Conservation (phyloP, 2,329 filamentous ascomycete genomes). For the Pseudohalonectria lignicola region DNA sequence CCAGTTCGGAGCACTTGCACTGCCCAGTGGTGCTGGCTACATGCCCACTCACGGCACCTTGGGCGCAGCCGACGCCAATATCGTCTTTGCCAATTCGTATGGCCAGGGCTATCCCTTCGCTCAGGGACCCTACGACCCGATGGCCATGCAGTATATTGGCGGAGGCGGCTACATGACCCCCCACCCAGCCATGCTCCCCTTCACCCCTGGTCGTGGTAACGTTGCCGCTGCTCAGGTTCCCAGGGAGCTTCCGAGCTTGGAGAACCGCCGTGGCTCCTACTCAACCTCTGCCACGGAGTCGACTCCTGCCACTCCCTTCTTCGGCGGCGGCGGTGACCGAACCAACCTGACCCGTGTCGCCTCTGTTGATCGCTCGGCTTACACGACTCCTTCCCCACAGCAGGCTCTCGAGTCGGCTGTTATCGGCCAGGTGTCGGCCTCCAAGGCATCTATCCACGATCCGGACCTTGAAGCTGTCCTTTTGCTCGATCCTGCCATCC, state of each 20-base stretch:
- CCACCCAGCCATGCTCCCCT: constrained; percentile 27
- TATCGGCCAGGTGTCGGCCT: constrained; percentile 3
- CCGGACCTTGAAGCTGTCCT: constrained; percentile 53
- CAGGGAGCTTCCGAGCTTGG: constrained; percentile 47
- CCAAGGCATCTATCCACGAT: constrained; percentile 30
- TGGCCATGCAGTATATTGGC: constrained; percentile 10
- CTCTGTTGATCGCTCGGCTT: constrained; percentile 49
- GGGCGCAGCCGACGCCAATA: constrained; percentile 16
- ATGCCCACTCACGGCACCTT: constrained; percentile 13
- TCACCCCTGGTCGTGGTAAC: constrained; percentile 36
- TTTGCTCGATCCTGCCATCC: constrained; percentile 70
- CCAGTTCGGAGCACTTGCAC: constrained; percentile 16
- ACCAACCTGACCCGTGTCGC: constrained; percentile 50
- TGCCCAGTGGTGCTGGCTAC: constrained; percentile 11
- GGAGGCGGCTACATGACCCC: constrained; percentile 8
- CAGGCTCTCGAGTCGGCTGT: constrained; percentile 9
- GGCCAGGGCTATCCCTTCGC: constrained; percentile 12
- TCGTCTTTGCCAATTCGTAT: constrained; percentile 13
- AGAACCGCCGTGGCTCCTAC: constrained; percentile 57
- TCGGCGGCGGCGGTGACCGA: constrained; percentile 44
- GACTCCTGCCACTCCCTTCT: constrained; percentile 54
- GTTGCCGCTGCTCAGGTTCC: constrained; percentile 30
- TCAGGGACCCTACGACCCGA: constrained; percentile 11
- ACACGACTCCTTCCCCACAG: constrained; percentile 56
- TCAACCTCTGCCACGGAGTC: constrained; percentile 51